Percentiles rank a stretch among this genome's conserved stretches.
Evolutionary conservation across 352 stramenopile genomes (phyloP).

Genomic region (Chrysophaeum taylorii): DNA sequence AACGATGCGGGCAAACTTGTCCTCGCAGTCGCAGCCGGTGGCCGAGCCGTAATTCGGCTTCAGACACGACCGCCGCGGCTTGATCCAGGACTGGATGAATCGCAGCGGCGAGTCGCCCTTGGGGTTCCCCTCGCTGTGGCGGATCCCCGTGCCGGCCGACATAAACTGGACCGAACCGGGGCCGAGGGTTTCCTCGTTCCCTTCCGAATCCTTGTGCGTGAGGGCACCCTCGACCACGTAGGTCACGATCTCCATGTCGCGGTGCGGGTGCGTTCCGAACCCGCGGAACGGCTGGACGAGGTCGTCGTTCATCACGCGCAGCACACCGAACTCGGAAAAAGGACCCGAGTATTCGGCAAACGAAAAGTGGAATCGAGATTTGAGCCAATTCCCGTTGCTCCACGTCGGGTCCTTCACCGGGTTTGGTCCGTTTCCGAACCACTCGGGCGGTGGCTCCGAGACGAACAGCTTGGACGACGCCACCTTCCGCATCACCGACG

Average conservation of each 20-base stretch:
- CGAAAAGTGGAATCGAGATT: constrained; percentile 59
- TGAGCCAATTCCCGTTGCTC: constrained; percentile 54
- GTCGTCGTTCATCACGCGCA: constrained; percentile 68
- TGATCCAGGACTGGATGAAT: constrained; percentile 63
- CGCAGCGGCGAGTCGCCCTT: constrained; percentile 37
- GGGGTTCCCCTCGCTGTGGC: constrained; percentile 53
- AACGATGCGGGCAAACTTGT: constrained; percentile 39
- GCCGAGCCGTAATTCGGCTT: constrained; percentile 49
- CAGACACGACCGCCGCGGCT: constrained; percentile 30
- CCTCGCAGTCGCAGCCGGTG: constrained; percentile 8
- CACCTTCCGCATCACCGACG: constrained; percentile 19
- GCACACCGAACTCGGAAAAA: constrained; percentile 59
- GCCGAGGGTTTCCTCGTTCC: constrained; percentile 48
- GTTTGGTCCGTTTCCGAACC: constrained; percentile 41
- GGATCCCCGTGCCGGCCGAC: constrained; percentile 44
- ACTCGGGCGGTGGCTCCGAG: constrained; percentile 43
- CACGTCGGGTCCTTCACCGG: constrained; percentile 34
- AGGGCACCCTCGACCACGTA: constrained; percentile 58
- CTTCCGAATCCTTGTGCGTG: constrained; percentile 56
- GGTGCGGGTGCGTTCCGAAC: constrained; percentile 50
- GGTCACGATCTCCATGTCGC: constrained; percentile 58
- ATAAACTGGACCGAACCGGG: constrained; percentile 59
- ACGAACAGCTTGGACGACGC: constrained; percentile 35
- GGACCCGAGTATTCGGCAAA: constrained; percentile 63
- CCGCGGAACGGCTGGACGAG: constrained; percentile 54